Conservation (phyloP, 192 early-diverging fungal species). For the Umbelopsis isabellina region DNA sequence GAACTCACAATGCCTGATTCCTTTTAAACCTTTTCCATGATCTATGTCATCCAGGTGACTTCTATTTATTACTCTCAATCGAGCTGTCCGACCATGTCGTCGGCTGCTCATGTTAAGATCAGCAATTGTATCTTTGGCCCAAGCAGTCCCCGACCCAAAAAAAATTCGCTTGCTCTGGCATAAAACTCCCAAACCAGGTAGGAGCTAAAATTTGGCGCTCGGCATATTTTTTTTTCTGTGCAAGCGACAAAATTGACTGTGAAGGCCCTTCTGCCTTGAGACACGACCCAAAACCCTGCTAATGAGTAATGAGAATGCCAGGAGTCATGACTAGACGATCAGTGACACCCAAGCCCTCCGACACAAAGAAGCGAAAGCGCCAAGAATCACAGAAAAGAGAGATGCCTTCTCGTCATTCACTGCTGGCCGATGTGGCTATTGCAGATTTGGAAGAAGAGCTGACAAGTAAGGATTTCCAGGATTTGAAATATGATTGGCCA, state of each 20-base stretch:
- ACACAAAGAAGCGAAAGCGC: not conserved
- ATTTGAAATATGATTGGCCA: not conserved
- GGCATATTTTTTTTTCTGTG: too few species aligned
- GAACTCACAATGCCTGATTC: not conserved
- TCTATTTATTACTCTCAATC: not conserved
- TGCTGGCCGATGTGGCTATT: conserved; percentile 15
- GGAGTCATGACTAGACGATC: conserved; percentile 14
- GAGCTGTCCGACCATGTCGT: conserved; percentile 1
- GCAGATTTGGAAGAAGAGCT: conserved; percentile 11
- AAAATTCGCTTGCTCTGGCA: too few species aligned
- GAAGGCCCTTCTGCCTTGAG: too few species aligned
- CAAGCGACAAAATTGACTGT: too few species aligned
- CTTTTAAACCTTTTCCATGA: conserved; percentile 1
- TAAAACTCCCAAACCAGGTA: too few species aligned
- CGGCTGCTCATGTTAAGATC: too few species aligned
- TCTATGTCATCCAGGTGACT: not conserved
- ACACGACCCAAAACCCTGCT: too few species aligned
- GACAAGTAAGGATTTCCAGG: not conserved
- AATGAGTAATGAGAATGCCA: conserved; percentile 17
- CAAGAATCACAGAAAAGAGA: not conserved
- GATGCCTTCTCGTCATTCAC: not conserved
- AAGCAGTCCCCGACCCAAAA: too few species aligned
- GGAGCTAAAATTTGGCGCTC: too few species aligned
- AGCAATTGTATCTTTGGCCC: too few species aligned
- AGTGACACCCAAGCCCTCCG: not conserved